These are phyloP conservation scores for Fusarium papillatum DNA, from an alignment of 2,329 filamentous ascomycete genomes.

Conservation along the genomic window DNA sequence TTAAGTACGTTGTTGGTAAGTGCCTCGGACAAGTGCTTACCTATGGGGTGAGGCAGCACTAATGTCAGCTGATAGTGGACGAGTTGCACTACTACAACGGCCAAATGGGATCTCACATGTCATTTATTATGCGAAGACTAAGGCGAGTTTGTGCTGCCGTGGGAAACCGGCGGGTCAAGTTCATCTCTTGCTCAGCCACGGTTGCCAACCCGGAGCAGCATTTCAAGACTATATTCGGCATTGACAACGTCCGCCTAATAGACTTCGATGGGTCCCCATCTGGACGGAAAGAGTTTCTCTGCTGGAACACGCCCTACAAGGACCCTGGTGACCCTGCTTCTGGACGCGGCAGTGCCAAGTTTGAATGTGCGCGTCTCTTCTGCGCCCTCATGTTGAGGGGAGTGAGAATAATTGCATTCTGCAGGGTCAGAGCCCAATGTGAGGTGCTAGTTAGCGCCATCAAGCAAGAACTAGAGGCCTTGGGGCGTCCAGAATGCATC, in stretches of 20 bases:
- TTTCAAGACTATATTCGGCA: slow-evolving; percentile 94
- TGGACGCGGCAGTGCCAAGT: slow-evolving; percentile 85
- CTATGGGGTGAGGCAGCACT: background rate
- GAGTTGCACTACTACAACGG: slow-evolving; percentile 98
- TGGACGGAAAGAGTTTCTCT: slow-evolving; percentile 91
- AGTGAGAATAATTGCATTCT: slow-evolving; percentile 94
- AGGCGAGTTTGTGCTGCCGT: slow-evolving; percentile 90
- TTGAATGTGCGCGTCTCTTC: slow-evolving; percentile 91
- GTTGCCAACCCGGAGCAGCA: slow-evolving; percentile 93
- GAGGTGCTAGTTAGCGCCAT: slow-evolving; percentile 87
- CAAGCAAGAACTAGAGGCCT: slow-evolving; percentile 78
- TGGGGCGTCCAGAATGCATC: slow-evolving; percentile 82
- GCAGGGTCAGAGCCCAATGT: slow-evolving; percentile 87
- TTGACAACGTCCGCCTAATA: slow-evolving; percentile 83
- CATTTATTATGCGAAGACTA: slow-evolving; percentile 92
- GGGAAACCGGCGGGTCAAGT: slow-evolving; percentile 87
- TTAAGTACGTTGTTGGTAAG: slow-evolving; percentile 86
- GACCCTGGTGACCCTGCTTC: slow-evolving; percentile 90
- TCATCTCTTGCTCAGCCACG: slow-evolving; percentile 96
- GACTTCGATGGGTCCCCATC: slow-evolving; percentile 96
- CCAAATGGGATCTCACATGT: slow-evolving; percentile 92
- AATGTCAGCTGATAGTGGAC: slow-evolving; percentile 64
- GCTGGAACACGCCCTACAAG: slow-evolving; percentile 97
- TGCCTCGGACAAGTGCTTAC: slow-evolving; percentile 8
- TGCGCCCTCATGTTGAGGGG: slow-evolving; percentile 91